Base-by-base conservation (phyloP, 2,329 filamentous ascomycete genomes). In the Pseudogymnoascus sp. region DNA sequence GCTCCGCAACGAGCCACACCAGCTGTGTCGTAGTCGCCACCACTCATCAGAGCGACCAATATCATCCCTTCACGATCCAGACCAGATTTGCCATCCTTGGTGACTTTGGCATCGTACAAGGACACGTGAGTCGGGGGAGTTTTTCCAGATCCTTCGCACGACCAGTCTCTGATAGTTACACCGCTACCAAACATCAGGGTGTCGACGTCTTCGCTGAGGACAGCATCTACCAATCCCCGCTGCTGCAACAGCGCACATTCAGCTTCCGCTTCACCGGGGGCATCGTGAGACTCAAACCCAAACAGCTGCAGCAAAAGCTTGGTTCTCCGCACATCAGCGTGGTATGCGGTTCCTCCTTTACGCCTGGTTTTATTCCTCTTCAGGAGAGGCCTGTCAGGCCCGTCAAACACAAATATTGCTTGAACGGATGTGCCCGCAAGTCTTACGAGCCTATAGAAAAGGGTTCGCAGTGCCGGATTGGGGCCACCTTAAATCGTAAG, bases 151-250 rank as follows among this genome's bases (percentile, higher is more conserved):
- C 80, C 82, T 72, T 96, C 91, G 2, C 89, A 83, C 0, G 90
- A 90, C 87, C 91, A 97, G 70, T 91, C 93, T 60, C 91, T 83
- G 44, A 97, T 77, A 0, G 89, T 93, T 38, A 85, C 77, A 0
- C 84, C 87, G 67, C 91, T 95, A 1, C 95, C 95, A 77, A 97
- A 97, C 93, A 97, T 97, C 70, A 97, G 84, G 1, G 93, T 95
- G 73, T 99, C 95, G 46, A 97, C 92, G 78, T 99, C 95, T 74
- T 99, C 93, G 74, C 91, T 97, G 69, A 99, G 80, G 1, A 97
- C 95, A 0, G 91, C 93, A 74, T 99, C 95, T 0, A 96, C 93
- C 7, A 96, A 79, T 0, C 91, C 92, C 53, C 88, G 83, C 64
- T 83, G 82, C 72, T 99, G 93, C 2, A 99, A 76, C 15, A 95